phyloP scores from a whole-genome alignment of 352 stramenopile genomes.

The Phytophthora nicotianae region DNA sequence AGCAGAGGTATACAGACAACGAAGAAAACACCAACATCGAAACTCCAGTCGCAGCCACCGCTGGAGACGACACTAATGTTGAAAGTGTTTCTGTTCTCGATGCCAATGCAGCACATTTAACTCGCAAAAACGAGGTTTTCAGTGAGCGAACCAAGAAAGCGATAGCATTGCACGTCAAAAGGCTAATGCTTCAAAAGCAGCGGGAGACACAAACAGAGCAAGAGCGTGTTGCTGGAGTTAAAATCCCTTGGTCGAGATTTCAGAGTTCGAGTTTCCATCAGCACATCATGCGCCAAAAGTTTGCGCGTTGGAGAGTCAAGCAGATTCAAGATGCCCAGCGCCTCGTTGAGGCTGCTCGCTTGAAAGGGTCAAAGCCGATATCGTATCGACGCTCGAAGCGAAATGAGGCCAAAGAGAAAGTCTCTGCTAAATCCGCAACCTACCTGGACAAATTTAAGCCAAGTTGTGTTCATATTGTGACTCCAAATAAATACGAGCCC shows the following conservation, averaged over 20 bases:
- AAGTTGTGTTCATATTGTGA: not conserved
- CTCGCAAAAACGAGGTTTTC: constrained; percentile 3
- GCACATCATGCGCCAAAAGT: constrained; percentile 61
- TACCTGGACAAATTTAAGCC: constrained; percentile 42
- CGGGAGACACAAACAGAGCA: not conserved
- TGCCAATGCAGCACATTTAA: not conserved
- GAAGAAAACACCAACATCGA: not conserved
- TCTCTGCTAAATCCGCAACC: constrained; percentile 2
- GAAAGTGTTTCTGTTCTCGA: not conserved
- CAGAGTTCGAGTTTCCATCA: constrained; percentile 60
- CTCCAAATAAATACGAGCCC: constrained; percentile 8
- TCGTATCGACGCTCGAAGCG: constrained; percentile 3
- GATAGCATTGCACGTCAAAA: constrained; percentile 25
- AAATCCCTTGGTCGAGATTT: constrained; percentile 46
- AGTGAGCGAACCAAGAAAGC: constrained; percentile 28
- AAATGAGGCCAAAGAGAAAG: not conserved
- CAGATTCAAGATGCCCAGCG: constrained; percentile 30
- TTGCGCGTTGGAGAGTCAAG: constrained; percentile 33
- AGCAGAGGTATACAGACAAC: not conserved
- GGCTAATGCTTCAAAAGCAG: constrained; percentile 13
- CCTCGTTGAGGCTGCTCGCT: constrained; percentile 33
- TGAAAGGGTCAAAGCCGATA: constrained; percentile 10
- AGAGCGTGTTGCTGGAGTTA: not conserved
- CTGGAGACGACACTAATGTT: not conserved
- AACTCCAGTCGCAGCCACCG: not conserved